Base-by-base conservation (phyloP, 305 asterid genomes). In the Solanum hybrid region DNA sequence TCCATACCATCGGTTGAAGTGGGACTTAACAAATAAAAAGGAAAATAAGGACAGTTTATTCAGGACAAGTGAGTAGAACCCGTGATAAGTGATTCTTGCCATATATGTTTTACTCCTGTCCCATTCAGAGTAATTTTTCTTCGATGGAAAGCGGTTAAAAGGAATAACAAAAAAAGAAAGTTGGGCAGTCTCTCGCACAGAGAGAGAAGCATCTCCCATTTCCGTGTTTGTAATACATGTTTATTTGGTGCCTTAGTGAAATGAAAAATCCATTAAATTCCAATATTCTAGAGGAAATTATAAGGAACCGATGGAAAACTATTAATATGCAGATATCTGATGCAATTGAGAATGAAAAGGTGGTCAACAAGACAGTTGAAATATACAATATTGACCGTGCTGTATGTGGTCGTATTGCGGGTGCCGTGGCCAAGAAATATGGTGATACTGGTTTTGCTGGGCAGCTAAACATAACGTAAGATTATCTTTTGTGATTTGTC, bases 361-460 rank as follows among this genome's bases (percentile, higher is more conserved):
- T 95, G 79, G 99, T 93, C 81, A 94, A 93, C 82, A 95, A 97
- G 95, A 90, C 98, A 19, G 94, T 93, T 36, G 79, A 91, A 29
- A 96, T 97, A 90, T 97, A 94, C 96, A 97, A 97, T 73, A 97
- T 96, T 90, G 99, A 97, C 93, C 95, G 99, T 93, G 98, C 99
- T 86, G 98, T 94, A 91, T 97, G 99, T 94, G 99, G 99, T 60
- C 99, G 99, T 88, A 91, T 97, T 90, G 99, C 99, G 78, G 99
- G 99, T 37, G 98, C 92, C 27, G 92, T 97, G 80, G 98, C 99
- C 29, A 96, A 97, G 94, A 95, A 86, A 95, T 97, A 97, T 76
- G 99, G 99, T 69, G 99, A 97, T 95, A 93, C 99, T 38, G 99
- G 99, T 56, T 97, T 97, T 87, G 98, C 98, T 51, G 99, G 99